Base-by-base conservation (phyloP, 1,284 basidiomycete species). In the Cutaneotrichosporon cavernicola region DNA sequence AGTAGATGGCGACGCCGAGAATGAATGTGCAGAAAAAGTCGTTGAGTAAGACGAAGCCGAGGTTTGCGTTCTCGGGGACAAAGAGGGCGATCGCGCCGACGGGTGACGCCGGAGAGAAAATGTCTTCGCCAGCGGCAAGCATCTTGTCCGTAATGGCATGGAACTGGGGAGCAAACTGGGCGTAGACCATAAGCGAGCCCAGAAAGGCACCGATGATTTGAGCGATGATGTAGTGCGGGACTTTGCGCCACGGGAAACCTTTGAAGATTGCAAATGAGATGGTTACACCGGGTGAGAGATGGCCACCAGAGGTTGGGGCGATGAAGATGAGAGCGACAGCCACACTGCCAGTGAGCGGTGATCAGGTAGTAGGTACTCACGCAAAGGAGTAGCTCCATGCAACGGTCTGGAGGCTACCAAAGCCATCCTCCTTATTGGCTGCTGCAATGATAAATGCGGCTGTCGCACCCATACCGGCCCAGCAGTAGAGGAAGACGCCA, bases 161-260 rank as follows among this genome's bases (percentile, higher is more conserved):
- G 21, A 67, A 57, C 2, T 40, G 8, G 11, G 60, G 47, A 4
- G 34, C 21, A 18, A 49, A 64, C 46, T 60, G 61, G 16, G 51
- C 58, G 36, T 62, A 64, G 6, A 64, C 61, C 11, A 60, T 3
- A 13, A 56, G 21, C 0, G 57, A 50, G 26, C 40, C 66, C 34
- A 62, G 6, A 22, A 67, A 62, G n/a, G 69, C 73, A 30, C 76
- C 76, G 11, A 72, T 30, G 7, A 75, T 47, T 63, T 77, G 76
- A 1, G 73, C 71, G 13, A 75, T 4, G 32, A 71, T 61, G 67
- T 76, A 77, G 9, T 65, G 70, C 2, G 74, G 75, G 0, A 68
- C 72, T 64, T 75, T 76, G 57, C 69, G 65, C 74, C 74, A 76
- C 2, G 76, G 75, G 65, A 77, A 76, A 14, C 69, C 69, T 50